Evolutionary conservation across 2,329 filamentous ascomycete species (phyloP).

Genomic region (Sordariomycetes sp.): DNA sequence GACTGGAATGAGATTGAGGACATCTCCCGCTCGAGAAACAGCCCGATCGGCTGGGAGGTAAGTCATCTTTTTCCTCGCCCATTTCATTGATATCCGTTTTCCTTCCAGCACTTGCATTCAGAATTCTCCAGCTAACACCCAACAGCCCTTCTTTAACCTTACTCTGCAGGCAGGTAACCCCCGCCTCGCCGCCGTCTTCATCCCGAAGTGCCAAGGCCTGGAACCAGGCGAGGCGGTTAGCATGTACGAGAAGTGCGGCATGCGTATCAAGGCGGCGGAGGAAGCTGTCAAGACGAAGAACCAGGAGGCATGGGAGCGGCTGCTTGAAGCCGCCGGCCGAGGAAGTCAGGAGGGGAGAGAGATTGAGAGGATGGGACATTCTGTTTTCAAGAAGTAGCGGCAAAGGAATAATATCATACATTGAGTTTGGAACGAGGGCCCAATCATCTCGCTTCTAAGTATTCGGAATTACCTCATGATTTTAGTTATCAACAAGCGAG

Average conservation of each 20-base stretch:
- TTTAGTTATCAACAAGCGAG: too few species aligned
- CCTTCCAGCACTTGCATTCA: neutral
- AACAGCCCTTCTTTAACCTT: conserved; percentile 82
- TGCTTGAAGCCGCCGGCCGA: conserved; percentile 66
- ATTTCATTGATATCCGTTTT: neutral
- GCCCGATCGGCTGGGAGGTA: conserved; percentile 94
- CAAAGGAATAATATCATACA: too few species aligned
- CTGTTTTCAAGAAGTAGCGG: conserved; percentile 9
- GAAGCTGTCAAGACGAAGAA: conserved; percentile 82
- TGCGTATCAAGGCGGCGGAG: conserved; percentile 81
- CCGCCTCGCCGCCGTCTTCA: conserved; percentile 72
- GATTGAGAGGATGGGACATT: conserved; percentile 69
- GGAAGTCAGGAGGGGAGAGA: conserved; percentile 60
- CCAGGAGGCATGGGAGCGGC: conserved; percentile 59
- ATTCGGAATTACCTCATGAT: too few species aligned
- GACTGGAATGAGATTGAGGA: conserved; percentile 94
- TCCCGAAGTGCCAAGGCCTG: conserved; percentile 75
- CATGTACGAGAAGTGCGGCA: conserved; percentile 96
- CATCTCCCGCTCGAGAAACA: conserved; percentile 67
- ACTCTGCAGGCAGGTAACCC: conserved; percentile 83
- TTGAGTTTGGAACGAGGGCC: too few species aligned
- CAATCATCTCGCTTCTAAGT: too few species aligned
- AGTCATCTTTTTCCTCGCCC: conserved; percentile 24
- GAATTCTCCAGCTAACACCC: neutral
- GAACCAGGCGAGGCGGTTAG: conserved; percentile 62